Conservation (phyloP, 2,329 filamentous ascomycete species). For the Xenoacremonium recifei region DNA sequence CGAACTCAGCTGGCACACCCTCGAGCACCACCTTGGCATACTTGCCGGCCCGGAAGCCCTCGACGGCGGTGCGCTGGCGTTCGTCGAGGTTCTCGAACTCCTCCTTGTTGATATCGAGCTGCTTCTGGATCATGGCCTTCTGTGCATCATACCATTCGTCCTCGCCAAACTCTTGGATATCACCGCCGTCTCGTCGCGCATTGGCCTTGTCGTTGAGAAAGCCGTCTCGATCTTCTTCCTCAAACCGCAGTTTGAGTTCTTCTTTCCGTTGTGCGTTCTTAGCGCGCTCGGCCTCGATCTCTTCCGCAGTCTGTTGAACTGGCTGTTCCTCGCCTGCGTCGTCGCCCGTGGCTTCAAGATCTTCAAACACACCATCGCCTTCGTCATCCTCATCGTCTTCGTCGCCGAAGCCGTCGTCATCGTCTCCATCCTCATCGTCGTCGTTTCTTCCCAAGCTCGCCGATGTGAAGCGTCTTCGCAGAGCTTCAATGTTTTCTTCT, state of each 20-base stretch:
- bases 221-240: slow-evolving; percentile 96
- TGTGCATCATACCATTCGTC: slow-evolving; percentile 99
- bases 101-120: slow-evolving; percentile 92
- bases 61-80: slow-evolving; percentile 75
- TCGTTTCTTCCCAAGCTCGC: slow-evolving; percentile 49
- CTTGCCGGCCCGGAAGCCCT: slow-evolving; percentile 88
- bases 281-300: slow-evolving; percentile 83
- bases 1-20: slow-evolving; percentile 87
- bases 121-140: slow-evolving; percentile 92
- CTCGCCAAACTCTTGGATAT: slow-evolving; percentile 82
- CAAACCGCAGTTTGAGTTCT: slow-evolving; percentile 89
- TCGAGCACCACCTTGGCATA: slow-evolving; percentile 91
- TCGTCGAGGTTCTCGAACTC: slow-evolving; percentile 90
- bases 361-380: slow-evolving; percentile 59
- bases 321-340: slow-evolving; percentile 47
- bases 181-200: slow-evolving; percentile 66
- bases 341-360: slow-evolving; percentile 58
- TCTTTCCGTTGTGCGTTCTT: slow-evolving; percentile 91
- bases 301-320: slow-evolving; percentile 43
- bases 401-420: slow-evolving; percentile 54
- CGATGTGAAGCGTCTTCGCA: slow-evolving; percentile 75
- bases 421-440: slow-evolving; percentile 28
- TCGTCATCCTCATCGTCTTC: slow-evolving; percentile 52
- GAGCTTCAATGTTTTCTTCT: slow-evolving; percentile 70
- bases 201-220: slow-evolving; percentile 87